These are phyloP conservation scores for Leccinum barrowsii DNA, from an alignment of 768 basidiomycete genomes.

Conservation along the genomic window DNA sequence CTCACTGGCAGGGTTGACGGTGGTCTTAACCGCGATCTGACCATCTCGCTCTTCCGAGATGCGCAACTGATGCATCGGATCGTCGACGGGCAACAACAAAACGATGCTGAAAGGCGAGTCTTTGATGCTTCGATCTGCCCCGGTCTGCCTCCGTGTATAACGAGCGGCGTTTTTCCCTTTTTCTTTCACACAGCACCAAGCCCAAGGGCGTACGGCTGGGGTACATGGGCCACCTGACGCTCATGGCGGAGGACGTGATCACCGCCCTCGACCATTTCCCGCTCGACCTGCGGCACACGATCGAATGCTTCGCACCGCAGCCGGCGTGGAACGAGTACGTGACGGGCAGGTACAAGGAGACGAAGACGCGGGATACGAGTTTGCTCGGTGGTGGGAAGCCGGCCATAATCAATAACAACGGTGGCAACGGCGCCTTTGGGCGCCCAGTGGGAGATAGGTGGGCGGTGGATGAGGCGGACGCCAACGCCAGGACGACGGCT, in stretches of 20 bases:
- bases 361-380: constrained; percentile 75
- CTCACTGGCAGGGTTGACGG: constrained; percentile 82
- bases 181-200: constrained; percentile 47
- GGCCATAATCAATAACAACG: constrained; percentile 42
- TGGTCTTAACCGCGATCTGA: constrained; percentile 82
- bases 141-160: not conserved
- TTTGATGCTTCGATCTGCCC: not conserved
- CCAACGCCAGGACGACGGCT: constrained; percentile 28
- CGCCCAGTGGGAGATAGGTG: constrained; percentile 40
- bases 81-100: constrained; percentile 77
- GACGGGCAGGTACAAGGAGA: constrained; percentile 78
- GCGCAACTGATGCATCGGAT: constrained; percentile 81
- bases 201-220: constrained; percentile 80
- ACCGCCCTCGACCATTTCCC: constrained; percentile 87
- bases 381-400: constrained; percentile 88
- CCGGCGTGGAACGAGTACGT: constrained; percentile 90
- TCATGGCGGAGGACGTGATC: constrained; percentile 94
- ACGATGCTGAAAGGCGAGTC: constrained; percentile 70
- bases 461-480: constrained; percentile 71
- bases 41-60: constrained; percentile 82
- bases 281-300: constrained; percentile 61
- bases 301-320: constrained; percentile 68
- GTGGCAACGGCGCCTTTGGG: not conserved
- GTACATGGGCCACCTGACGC: constrained; percentile 95
- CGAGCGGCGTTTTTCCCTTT: not conserved